These are phyloP conservation scores for Leucaena leucocephala DNA, from an alignment of 306 rosid genomes.

Conservation along the genomic window DNA sequence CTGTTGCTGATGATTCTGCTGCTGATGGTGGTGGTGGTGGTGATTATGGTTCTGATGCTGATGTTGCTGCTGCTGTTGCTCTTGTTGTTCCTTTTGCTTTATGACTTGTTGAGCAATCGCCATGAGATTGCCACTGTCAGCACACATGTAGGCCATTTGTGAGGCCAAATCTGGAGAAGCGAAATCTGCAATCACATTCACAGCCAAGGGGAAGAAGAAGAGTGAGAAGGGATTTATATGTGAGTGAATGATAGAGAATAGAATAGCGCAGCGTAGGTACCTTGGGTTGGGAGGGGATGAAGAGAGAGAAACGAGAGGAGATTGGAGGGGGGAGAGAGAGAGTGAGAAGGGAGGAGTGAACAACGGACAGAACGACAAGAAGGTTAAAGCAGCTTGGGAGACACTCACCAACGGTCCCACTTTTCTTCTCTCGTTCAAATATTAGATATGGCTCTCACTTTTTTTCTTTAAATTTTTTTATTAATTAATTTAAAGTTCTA, in stretches of 20 bases:
- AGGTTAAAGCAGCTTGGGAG: constrained; percentile 21
- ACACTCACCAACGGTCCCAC: not conserved
- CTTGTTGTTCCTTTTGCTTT: constrained; percentile 87
- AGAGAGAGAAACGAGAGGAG: not conserved
- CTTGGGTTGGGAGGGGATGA: not conserved
- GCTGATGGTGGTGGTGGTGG: constrained; percentile 21
- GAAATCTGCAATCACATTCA: constrained; percentile 53
- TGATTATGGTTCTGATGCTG: constrained; percentile 42
- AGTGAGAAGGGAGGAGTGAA: not conserved
- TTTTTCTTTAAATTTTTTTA: not conserved
- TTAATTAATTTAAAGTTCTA: too few relatives aligned
- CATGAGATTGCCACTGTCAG: constrained; percentile 96
- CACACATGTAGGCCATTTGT: constrained; percentile 93
- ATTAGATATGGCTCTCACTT: not conserved
- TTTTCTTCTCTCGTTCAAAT: not conserved
- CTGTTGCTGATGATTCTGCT: constrained; percentile 36
- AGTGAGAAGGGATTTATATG: not conserved
- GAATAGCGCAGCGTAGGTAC: not conserved
- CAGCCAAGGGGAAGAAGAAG: not conserved
- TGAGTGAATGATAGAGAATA: not conserved
- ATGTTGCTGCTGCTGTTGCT: constrained; percentile 68
- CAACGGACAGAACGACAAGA: not conserved
- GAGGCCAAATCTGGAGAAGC: constrained; percentile 44
- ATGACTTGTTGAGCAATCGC: constrained; percentile 99
- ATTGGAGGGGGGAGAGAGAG: not conserved